Evolutionary conservation across 2,329 filamentous ascomycete species (phyloP).

Genomic region (Aspergillus sergii): DNA sequence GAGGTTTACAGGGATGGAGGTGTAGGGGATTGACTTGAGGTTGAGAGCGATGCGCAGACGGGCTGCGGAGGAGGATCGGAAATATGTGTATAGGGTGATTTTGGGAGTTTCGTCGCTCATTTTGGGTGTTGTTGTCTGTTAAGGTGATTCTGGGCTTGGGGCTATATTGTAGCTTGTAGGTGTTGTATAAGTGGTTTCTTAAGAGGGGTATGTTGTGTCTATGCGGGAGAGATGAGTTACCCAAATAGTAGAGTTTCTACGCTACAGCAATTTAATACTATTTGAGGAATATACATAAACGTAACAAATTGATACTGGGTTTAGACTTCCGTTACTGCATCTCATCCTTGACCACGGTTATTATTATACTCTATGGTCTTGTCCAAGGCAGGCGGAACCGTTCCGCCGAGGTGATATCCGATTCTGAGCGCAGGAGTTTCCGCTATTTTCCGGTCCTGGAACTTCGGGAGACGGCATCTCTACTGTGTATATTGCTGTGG

Average conservation of each 20-base stretch:
- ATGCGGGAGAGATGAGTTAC: neutral
- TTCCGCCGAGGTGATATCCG: constrained; percentile 21
- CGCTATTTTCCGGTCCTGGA: constrained; percentile 26
- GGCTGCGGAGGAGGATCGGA: constrained; percentile 64
- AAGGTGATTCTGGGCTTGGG: neutral
- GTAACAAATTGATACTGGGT: neutral
- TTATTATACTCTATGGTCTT: neutral
- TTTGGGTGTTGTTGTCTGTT: constrained; percentile 8
- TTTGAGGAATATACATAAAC: neutral
- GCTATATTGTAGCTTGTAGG: neutral
- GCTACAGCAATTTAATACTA: neutral
- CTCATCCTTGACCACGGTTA: neutral
- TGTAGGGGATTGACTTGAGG: constrained; percentile 56
- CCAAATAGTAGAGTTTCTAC: neutral
- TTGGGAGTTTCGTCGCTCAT: constrained; percentile 21
- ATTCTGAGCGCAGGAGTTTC: constrained; percentile 18
- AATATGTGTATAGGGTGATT: constrained; percentile 60
- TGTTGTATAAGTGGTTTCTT: neutral
- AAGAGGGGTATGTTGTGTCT: neutral
- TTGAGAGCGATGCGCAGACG: constrained; percentile 63
- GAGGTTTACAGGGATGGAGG: constrained; percentile 55
- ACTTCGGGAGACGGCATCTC: neutral
- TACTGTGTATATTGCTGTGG: neutral
- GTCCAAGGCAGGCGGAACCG: constrained; percentile 14
- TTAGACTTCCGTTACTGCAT: neutral